phyloP scores from a whole-genome alignment of 345 rosid species.

The Draba incana region DNA sequence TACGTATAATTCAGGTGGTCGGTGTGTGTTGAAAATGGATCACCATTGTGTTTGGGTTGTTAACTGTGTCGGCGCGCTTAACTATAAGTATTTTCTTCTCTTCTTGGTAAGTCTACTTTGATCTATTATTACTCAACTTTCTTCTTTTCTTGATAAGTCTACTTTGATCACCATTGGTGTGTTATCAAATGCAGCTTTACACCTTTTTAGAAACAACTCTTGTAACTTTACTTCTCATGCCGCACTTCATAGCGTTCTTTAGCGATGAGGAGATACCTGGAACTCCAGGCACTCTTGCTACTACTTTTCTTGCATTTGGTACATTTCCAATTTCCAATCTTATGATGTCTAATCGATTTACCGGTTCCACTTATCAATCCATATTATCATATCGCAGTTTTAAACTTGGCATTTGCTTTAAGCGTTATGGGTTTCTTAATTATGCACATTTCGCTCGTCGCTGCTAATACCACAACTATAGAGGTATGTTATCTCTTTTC shows the following conservation, averaged over 20 bases:
- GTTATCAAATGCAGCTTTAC: constrained; percentile 71
- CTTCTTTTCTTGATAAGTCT: neutral
- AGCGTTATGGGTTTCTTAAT: constrained; percentile 93
- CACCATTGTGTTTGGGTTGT: constrained; percentile 99
- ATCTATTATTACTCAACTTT: neutral
- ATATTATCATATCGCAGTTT: constrained; percentile 54
- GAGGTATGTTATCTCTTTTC: constrained; percentile 55
- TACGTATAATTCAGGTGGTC: constrained; percentile 66
- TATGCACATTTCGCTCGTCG: constrained; percentile 86
- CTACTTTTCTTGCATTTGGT: constrained; percentile 98
- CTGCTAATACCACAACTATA: constrained; percentile 91
- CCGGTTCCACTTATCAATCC: neutral
- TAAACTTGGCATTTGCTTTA: constrained; percentile 93
- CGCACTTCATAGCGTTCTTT: constrained; percentile 87
- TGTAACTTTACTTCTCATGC: constrained; percentile 80
- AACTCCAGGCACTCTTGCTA: constrained; percentile 88
- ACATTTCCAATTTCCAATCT: constrained; percentile 21
- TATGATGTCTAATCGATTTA: neutral
- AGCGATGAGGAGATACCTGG: constrained; percentile 95
- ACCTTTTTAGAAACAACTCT: constrained; percentile 93
- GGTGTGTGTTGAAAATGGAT: constrained; percentile 95
- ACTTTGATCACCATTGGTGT: too few relatives aligned
- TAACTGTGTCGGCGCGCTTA: constrained; percentile 92
- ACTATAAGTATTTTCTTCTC: constrained; percentile 93
- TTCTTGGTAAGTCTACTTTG: constrained; percentile 71